Base-by-base conservation (phyloP, 1,284 basidiomycete species). In the Malassezia globosa region DNA sequence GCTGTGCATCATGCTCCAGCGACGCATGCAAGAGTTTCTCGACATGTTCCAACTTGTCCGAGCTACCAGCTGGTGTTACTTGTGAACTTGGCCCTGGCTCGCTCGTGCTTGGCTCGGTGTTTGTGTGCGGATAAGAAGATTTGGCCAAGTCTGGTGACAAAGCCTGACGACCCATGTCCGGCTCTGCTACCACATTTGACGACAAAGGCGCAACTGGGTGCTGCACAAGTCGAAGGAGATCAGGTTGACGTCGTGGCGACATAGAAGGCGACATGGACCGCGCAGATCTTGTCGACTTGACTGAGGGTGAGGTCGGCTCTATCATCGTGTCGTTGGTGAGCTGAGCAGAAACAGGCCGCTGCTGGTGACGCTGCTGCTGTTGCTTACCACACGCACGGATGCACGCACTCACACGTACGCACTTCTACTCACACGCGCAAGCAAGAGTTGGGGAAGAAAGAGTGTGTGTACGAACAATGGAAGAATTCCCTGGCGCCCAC, bases 1-100 rank as follows among this genome's bases (percentile, higher is more conserved):
- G 34, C 44, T 33, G 25, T 8, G 25, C 41, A 8, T 42, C 47
- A 11, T 36, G 18, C 39, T 48, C 39, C 6, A 51, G 33, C 18
- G 48, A 44, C 4, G 43, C 29, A 8, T 35, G 37, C 16, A 50
- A 37, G 31, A 39, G 16, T 37, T 18, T 2, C 4, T 31, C 29
- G 11, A 16, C 29, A 2, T 31, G 29, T 16, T 11, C 11, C 4
- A 16, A 31, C n/a, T n/a, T n/a, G n/a, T n/a, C n/a, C n/a, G n/a
- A n/a, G n/a, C n/a, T n/a, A n/a, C n/a, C n/a, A n/a, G n/a, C n/a
- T n/a, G n/a, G n/a, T n/a, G n/a, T n/a, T n/a, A n/a, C n/a, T n/a
- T n/a, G n/a, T n/a, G n/a, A n/a, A n/a, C n/a, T n/a, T n/a, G n/a
- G n/a, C n/a, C n/a, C n/a, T n/a, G n/a, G n/a, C n/a, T n/a, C n/a